Evolutionary conservation across 2,329 filamentous ascomycete genomes (phyloP), one percentile per base, ranked within the genome.

Genomic region (Lasiodiplodia citricola): DNA sequence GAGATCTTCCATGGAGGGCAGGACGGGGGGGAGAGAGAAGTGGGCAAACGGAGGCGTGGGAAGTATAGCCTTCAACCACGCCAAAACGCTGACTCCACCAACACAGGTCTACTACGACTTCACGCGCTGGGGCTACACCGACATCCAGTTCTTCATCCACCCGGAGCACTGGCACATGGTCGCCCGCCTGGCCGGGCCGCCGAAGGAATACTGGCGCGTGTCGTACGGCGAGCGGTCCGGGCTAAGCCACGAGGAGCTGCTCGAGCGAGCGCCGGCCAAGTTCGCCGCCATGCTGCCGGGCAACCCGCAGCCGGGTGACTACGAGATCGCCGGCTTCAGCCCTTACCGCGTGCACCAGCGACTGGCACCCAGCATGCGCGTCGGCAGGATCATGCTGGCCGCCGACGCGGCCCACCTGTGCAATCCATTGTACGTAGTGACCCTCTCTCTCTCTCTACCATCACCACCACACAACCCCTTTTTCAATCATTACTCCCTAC

Each of bases 121-220:
- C 71, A 79, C 82, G 7, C 85, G 85, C 70, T 87, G 83, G 71
- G 84, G 82, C 31, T 88, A 82, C 72, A 77, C 82, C 67, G 86
- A 89, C 71, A 83, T 84, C 14, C 88, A 88, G 74, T 90, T 90
- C 75, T 86, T 89, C 71, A 82, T 90, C 38, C 83, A 91, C 71
- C 88, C 87, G 0, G 84, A 87, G 25, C 82, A 91, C 73, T 90
- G 87, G 76, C 81, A 87, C 79, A 88, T 90, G 87, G 87, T 87
- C 2, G 88, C 88, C 2, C 84, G 82, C 52, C 87, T 91, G 70
- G 79, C 78, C 2, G 65, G 65, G 28, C 60, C 60, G 44, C 60
- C 60, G 1, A 87, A 90, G 66, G 87, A 87, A 0, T 77, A 91
- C 11, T 91, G 88, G 80, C 85, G 88, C 16, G 85, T 91, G 44